phyloP scores from a whole-genome alignment of 2,329 filamentous ascomycete genomes.

The Colletotrichum euphorbiae region DNA sequence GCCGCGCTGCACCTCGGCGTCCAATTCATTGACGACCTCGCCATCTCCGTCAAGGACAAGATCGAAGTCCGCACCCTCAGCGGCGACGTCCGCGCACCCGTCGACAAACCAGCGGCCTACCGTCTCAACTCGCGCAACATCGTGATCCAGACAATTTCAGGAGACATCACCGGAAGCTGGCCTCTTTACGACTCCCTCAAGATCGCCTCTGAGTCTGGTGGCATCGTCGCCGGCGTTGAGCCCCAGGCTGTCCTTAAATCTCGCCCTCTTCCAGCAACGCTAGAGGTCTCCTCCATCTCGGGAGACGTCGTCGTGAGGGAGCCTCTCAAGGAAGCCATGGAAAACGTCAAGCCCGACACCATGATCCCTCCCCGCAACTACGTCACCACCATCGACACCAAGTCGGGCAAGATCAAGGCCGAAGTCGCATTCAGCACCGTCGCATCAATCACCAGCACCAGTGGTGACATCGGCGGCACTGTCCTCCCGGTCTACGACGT shows the following conservation, averaged over 20 bases:
- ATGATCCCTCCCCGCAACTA: constrained; percentile 60
- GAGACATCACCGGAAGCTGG: constrained; percentile 60
- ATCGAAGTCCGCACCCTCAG: constrained; percentile 50
- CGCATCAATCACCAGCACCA: constrained; percentile 52
- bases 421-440: constrained; percentile 54
- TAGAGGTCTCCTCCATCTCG: constrained; percentile 57
- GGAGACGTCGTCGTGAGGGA: constrained; percentile 57
- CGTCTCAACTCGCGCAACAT: constrained; percentile 57
- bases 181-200: constrained; percentile 62
- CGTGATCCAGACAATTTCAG: constrained; percentile 56
- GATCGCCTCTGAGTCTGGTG: constrained; percentile 58
- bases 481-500: constrained; percentile 58
- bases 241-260: constrained; percentile 53
- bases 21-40: constrained; percentile 54
- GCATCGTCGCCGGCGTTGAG: constrained; percentile 53
- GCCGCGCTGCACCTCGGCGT: constrained; percentile 54
- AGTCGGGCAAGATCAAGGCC: constrained; percentile 57
- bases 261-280: constrained; percentile 52
- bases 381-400: constrained; percentile 55
- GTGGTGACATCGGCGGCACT: constrained; percentile 54
- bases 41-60: constrained; percentile 47
- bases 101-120: constrained; percentile 49
- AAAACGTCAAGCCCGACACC: constrained; percentile 40
- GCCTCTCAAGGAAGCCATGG: constrained; percentile 47
- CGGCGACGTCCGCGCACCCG: constrained; percentile 54